phyloP scores from a whole-genome alignment of 1,139 yeast genomes.

The Wickerhamomyces sp. region DNA sequence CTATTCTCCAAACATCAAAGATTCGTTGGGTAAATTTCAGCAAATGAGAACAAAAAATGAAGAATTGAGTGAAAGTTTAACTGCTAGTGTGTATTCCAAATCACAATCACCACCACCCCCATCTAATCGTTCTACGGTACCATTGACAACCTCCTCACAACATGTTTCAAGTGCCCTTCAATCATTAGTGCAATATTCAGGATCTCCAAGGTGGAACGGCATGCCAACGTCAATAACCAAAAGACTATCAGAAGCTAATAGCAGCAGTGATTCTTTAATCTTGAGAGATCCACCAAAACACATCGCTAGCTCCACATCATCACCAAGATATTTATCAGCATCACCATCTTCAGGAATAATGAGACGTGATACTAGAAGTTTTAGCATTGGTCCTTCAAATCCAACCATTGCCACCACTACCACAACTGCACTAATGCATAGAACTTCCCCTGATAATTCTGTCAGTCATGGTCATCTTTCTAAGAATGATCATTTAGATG shows the following conservation, averaged over 20 bases:
- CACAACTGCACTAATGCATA: constrained; percentile 33
- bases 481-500: constrained; percentile 28
- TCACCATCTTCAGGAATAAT: constrained; percentile 18
- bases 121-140: constrained; percentile 10
- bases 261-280: constrained; percentile 21
- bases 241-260: constrained; percentile 33
- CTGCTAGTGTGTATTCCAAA: constrained; percentile 28
- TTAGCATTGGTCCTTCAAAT: constrained; percentile 27
- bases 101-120: constrained; percentile 16
- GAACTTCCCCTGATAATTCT: constrained; percentile 27
- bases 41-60: constrained; percentile 41
- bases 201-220: constrained; percentile 29
- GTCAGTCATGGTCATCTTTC: constrained; percentile 20
- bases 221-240: constrained; percentile 39
- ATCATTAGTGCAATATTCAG: constrained; percentile 4
- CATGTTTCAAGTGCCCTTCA: constrained; percentile 2
- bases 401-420: constrained; percentile 33
- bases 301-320: constrained; percentile 11
- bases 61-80: constrained; percentile 35
- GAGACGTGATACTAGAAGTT: constrained; percentile 24
- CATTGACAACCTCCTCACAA: constrained; percentile 3
- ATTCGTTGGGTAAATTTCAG: constrained; percentile 42
- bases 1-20: constrained; percentile 33
- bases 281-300: constrained; percentile 11
- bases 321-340: constrained; percentile 14